Conservation (phyloP, 345 rosid species). For the Citrus maxima region DNA sequence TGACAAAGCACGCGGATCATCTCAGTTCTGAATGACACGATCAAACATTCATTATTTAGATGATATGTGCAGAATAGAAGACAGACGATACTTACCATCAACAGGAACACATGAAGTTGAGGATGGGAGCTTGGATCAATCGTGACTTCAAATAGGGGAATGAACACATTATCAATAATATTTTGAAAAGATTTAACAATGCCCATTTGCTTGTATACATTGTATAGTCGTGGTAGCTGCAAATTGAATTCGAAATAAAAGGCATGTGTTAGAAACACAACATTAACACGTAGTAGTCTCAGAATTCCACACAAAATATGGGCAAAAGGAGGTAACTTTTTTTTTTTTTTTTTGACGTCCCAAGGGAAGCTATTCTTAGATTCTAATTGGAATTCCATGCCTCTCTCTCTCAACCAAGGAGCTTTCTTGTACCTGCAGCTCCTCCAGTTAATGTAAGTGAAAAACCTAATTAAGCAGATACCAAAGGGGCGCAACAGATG, state of each 20-base stretch:
- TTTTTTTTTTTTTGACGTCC: not conserved
- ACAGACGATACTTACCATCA: constrained; percentile 25
- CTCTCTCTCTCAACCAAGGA: not conserved
- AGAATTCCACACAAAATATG: not conserved
- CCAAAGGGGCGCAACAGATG: not conserved
- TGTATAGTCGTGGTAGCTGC: constrained; percentile 55
- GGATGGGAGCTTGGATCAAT: constrained; percentile 55
- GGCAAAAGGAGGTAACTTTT: not conserved
- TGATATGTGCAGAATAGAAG: not conserved
- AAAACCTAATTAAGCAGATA: not conserved
- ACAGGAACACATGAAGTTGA: constrained; percentile 45
- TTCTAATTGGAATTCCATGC: not conserved
- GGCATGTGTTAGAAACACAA: not conserved
- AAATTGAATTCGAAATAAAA: constrained; percentile 6
- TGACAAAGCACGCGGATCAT: not conserved
- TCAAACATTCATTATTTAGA: not conserved
- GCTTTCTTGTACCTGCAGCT: not conserved
- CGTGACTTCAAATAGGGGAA: constrained; percentile 51
- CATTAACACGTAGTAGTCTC: not conserved
- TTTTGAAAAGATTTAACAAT: constrained; percentile 52
- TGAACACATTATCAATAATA: constrained; percentile 49
- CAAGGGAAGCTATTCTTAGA: not conserved
- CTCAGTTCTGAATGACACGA: not conserved
- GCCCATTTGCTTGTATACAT: constrained; percentile 50
- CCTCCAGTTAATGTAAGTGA: not conserved